These are phyloP conservation scores for Sextonia rubra DNA, from an alignment of 164 flowering plant genomes.

Conservation along the genomic window DNA sequence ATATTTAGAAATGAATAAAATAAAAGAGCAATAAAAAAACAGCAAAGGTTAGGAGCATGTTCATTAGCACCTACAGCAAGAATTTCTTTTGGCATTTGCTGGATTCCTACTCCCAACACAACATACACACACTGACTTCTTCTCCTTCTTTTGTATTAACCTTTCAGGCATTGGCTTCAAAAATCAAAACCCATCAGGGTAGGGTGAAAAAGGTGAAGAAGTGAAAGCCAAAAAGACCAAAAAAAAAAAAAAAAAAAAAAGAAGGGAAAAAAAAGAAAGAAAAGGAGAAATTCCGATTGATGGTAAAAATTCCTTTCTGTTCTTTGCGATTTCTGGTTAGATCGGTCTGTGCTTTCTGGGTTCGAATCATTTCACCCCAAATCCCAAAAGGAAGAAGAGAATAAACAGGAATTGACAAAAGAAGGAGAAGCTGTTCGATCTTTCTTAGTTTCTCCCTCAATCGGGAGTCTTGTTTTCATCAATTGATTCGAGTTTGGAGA, in stretches of 20 bases:
- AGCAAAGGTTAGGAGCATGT: too few species aligned
- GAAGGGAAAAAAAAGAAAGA: neutral
- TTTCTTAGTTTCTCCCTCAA: neutral
- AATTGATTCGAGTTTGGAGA: slow-evolving; percentile 18
- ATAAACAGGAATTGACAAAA: neutral
- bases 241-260: neutral
- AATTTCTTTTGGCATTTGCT: too few species aligned
- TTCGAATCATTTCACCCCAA: slow-evolving; percentile 3
- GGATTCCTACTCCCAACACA: neutral
- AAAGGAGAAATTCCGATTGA: neutral
- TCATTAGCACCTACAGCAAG: too few species aligned
- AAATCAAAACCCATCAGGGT: too few species aligned
- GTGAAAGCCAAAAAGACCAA: neutral
- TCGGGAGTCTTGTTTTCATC: slow-evolving; percentile 1
- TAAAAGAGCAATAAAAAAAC: too few species aligned
- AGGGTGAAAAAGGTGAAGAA: neutral
- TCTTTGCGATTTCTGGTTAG: slow-evolving; percentile 13
- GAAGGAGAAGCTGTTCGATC: slow-evolving; percentile 1
- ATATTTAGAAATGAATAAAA: too few species aligned
- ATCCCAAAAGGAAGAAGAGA: slow-evolving; percentile 6
- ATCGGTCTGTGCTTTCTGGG: slow-evolving; percentile 21
- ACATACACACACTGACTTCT: neutral
- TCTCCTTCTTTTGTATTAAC: neutral
- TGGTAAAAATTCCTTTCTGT: neutral
- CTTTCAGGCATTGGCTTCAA: too few species aligned